These are phyloP conservation scores for Podaxis sp. DNA, from an alignment of 768 basidiomycete genomes.

Conservation along the genomic window DNA sequence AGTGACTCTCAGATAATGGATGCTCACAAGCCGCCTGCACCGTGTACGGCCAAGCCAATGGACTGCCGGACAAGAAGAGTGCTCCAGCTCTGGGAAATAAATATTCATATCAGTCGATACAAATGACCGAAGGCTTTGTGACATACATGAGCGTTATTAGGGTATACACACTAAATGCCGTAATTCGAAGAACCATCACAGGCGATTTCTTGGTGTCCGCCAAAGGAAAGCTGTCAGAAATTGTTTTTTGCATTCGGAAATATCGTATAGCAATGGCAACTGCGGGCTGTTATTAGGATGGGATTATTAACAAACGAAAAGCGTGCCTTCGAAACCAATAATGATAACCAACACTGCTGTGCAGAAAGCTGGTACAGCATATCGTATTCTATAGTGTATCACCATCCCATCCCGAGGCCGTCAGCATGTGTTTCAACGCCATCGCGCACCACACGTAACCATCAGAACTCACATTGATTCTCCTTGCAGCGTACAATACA, in stretches of 20 bases:
- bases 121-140: not conserved
- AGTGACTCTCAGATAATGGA: not conserved
- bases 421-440: not conserved
- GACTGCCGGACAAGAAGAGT: conserved; percentile 28
- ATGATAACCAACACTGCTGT: conserved; percentile 33
- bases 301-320: not conserved
- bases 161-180: conserved; percentile 42
- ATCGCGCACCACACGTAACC: not conserved
- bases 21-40: conserved; percentile 45
- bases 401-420: not conserved
- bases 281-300: conserved; percentile 15
- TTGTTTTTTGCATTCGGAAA: conserved; percentile 32
- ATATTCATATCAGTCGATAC: not conserved
- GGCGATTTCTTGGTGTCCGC: conserved; percentile 29
- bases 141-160: conserved; percentile 39
- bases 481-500: conserved; percentile 43
- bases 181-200: conserved; percentile 33
- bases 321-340: conserved; percentile 41
- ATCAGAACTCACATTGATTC: conserved; percentile 30
- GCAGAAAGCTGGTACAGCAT: conserved; percentile 41
- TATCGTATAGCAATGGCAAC: conserved; percentile 40
- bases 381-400: conserved; percentile 19
- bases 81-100: conserved; percentile 28
- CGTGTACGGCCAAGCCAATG: conserved; percentile 35
- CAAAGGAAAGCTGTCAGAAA: conserved; percentile 37